These are phyloP conservation scores for Colletotrichum costaricense DNA, from an alignment of 2,329 filamentous ascomycete genomes.

Conservation along the genomic window DNA sequence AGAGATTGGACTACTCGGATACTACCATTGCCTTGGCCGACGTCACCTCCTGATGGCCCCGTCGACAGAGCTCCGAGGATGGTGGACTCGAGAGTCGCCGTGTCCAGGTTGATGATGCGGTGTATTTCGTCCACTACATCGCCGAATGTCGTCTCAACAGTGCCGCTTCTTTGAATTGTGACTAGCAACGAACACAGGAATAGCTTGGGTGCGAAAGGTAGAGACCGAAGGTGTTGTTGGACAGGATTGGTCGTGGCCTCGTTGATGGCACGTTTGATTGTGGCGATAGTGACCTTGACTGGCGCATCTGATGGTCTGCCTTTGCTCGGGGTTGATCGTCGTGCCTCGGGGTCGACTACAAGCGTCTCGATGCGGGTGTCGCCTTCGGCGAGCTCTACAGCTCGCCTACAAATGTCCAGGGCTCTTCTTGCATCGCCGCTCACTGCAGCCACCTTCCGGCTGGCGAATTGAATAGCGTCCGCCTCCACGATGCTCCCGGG, in stretches of 20 bases:
- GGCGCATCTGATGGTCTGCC: constrained; percentile 49
- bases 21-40: constrained; percentile 5
- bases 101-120: constrained; percentile 63
- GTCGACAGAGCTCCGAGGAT: background rate
- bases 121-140: constrained; percentile 91
- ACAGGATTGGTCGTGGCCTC: constrained; percentile 94
- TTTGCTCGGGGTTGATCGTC: constrained; percentile 42
- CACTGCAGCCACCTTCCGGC: constrained; percentile 95
- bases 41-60: constrained; percentile 19
- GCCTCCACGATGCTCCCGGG: constrained; percentile 90
- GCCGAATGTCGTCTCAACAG: constrained; percentile 87
- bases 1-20: constrained; percentile 23
- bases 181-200: constrained; percentile 86
- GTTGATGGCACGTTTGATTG: constrained; percentile 92
- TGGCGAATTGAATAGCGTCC: constrained; percentile 96
- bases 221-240: constrained; percentile 85
- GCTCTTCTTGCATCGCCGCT: constrained; percentile 93
- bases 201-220: constrained; percentile 86
- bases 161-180: constrained; percentile 82
- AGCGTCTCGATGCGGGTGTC: constrained; percentile 63
- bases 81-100: background rate
- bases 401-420: constrained; percentile 93
- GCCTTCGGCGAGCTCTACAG: constrained; percentile 92
- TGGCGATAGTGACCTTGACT: constrained; percentile 85
- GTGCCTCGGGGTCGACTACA: constrained; percentile 70